Base-by-base conservation (phyloP, 306 rosid species). In the Dryas alaskensis region DNA sequence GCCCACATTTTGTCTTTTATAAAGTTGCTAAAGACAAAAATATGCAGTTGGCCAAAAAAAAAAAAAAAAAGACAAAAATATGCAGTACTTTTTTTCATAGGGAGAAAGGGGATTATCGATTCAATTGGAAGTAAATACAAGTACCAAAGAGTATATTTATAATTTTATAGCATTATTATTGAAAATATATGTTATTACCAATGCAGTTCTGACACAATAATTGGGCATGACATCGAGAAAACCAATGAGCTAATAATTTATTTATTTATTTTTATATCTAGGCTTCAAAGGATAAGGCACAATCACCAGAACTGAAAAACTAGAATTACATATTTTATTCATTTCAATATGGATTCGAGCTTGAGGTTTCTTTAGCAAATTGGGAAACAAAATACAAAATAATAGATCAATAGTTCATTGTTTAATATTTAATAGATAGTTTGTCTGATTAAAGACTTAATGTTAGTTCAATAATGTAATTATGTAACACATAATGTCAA, bases 131-230 rank as follows among this genome's bases (percentile, higher is more conserved):
- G 27, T 7, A 25, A 59, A 14, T 27, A 11, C 25, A 67, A 48
- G 12, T 67, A 22, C 58, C 22, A 11, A 45, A 1, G 48, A 40
- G 45, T 11, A 60, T 11, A 31, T 37, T 5, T 22, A 27, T 61
- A 61, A 16, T 14, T 6, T 39, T 22, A 31, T 31, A 16, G n/a
- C 13, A 12, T 11, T 19, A 62, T 16, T 40, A 8, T 40, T 62
- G 67, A 47, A 13, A 40, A 11, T 13, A 13, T 13, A 40, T 62
- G 67, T 39, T 62, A 47, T 62, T 47, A 47, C 6, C 55, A 47
- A 66, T 47, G 70, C 19, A 46, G 0, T 25, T 22, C 14, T 11
- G 44, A 67, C 59, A 49, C 72, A 68, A 68, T 31, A 49, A 68
- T 68, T 68, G 60, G 60, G 27, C 47, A 50, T n/a, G 12, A 10